Percentiles rank a stretch among this genome's conserved stretches.
phyloP scores from a whole-genome alignment of 2,329 filamentous ascomycete genomes.

The Talaromyces sp. region DNA sequence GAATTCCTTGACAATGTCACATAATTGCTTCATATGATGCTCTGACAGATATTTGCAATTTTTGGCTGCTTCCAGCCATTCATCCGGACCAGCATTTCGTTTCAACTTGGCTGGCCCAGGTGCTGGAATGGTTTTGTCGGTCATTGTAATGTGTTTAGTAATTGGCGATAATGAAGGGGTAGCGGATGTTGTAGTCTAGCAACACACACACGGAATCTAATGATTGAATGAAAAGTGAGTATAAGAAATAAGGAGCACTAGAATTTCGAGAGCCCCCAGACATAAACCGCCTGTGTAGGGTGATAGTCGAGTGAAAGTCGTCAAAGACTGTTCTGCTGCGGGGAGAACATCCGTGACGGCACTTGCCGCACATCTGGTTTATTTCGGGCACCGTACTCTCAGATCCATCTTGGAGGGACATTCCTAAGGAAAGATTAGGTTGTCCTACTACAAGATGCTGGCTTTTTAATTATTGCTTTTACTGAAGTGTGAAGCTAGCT shows the following conservation, averaged over 20 bases:
- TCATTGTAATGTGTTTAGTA: slow-evolving; percentile 27
- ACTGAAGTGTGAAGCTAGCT: neutral
- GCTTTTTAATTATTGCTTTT: neutral
- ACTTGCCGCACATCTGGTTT: neutral
- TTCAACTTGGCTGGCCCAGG: slow-evolving; percentile 84
- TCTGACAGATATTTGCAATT: slow-evolving; percentile 97
- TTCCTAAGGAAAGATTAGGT: neutral
- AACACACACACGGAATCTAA: neutral
- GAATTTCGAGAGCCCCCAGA: neutral
- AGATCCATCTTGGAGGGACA: neutral
- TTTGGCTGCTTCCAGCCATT: slow-evolving; percentile 96
- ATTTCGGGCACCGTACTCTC: neutral
- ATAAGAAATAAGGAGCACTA: neutral
- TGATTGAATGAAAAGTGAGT: neutral
- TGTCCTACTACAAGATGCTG: neutral
- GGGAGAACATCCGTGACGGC: slow-evolving; percentile 13
- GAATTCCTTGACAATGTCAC: slow-evolving; percentile 97
- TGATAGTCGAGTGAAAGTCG: neutral
- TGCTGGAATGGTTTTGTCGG: slow-evolving; percentile 67
- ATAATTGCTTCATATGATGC: slow-evolving; percentile 95
- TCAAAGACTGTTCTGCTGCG: neutral
- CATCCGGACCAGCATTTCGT: slow-evolving; percentile 80
- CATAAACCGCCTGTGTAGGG: slow-evolving; percentile 12
- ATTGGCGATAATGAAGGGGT: slow-evolving; percentile 19
- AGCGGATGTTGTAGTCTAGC: neutral